A percentile compares a stretch with the other conserved stretches of the same genome.
These are phyloP conservation scores for Dactylellina parvicollis DNA, from an alignment of 2,329 filamentous ascomycete genomes.

Conservation along the genomic window DNA sequence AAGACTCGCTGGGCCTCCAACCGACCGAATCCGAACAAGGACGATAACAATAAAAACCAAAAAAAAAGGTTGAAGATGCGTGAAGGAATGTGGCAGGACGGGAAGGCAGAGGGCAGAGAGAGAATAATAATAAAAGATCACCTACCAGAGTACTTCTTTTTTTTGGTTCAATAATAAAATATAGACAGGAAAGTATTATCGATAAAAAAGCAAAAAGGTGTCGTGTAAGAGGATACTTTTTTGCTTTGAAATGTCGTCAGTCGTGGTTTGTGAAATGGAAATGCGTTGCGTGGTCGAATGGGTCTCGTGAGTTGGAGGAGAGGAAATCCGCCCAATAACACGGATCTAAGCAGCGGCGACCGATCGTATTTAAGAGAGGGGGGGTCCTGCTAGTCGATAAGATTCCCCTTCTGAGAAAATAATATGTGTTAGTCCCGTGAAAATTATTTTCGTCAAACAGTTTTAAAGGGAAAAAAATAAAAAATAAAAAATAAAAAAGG, in stretches of 20 bases:
- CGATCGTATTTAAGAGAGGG: constrained; percentile 51
- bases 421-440: constrained; percentile 15
- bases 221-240: constrained; percentile 22
- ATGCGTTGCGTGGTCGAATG: constrained; percentile 45
- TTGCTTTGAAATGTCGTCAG: constrained; percentile 20
- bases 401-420: constrained; percentile 6
- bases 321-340: constrained; percentile 52
- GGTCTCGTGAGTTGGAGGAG: constrained; percentile 49
- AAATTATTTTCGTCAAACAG: neutral
- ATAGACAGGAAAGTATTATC: constrained; percentile 16
- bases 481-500: constrained; percentile 17
- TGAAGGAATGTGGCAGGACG: neutral
- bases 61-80: constrained; percentile 2
- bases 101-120: constrained; percentile 18
- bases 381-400: constrained; percentile 24
- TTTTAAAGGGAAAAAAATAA: constrained; percentile 17
- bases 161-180: constrained; percentile 8
- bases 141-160: neutral
- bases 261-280: constrained; percentile 22
- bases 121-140: constrained; percentile 38
- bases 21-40: neutral
- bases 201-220: constrained; percentile 30
- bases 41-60: neutral
- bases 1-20: neutral
- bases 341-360: constrained; percentile 44